Base-by-base conservation (phyloP, 345 rosid genomes). In the Carallia pectinifolia region DNA sequence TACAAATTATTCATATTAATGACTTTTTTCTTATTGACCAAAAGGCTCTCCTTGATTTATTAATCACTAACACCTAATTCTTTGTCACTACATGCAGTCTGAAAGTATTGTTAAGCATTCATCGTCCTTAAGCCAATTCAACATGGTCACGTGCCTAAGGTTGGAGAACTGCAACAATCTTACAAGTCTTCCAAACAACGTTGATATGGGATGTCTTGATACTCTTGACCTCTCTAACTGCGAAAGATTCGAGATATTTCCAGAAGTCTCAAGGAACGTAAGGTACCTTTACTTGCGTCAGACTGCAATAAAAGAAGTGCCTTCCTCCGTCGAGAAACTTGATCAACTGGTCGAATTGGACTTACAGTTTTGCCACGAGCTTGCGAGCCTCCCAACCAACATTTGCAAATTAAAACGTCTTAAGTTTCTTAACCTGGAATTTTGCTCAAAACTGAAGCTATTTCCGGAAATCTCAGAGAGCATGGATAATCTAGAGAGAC, bases 151-250 rank as follows among this genome's bases (percentile, higher is more conserved):
- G 23, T 23, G 23, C 23, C 23, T 23, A 23, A 44, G 50, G 7
- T 44, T 44, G 50, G 50, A 6, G 13, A 13, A 44, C 13, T 44
- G 50, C 50, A 44, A 69, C 39, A 34, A 30, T 31, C 71, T 56
- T 30, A 66, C 2, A 54, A 66, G 31, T 66, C 52, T 53, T 1
- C 61, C 61, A 10, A 34, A 50, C 50, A 33, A 18, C 7, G 47
- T 58, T 69, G 38, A 47, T 16, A 17, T 23, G 23, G 23, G 23
- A 23, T 23, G 23, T 23, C 23, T 23, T 23, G 23, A 23, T 23
- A 23, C 23, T 44, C 62, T 69, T 16, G 50, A 53, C 19, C 61
- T 66, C 61, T 53, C 34, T 2, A 30, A 33, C 50, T 66, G 70
- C 70, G 50, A 29, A 1, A 54, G 31, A 53, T 59, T 66, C 29